Base-by-base conservation (phyloP, 2,329 filamentous ascomycete genomes). In the Penicillium fuscoglaucum region DNA sequence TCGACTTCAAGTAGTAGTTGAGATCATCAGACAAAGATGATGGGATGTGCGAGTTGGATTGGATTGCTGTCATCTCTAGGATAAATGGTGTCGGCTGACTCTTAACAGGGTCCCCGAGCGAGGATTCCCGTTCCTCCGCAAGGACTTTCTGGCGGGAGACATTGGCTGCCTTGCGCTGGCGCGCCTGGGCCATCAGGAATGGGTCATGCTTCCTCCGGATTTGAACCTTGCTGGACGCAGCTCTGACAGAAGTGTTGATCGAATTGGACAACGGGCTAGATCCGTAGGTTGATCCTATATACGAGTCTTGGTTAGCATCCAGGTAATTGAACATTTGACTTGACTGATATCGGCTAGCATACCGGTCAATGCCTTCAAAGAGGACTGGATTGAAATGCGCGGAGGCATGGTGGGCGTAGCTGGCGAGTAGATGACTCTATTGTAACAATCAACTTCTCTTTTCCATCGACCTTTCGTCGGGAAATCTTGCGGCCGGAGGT, bases 161-260 rank as follows among this genome's bases (percentile, higher is more conserved):
- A 72, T 96, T 96, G 65, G 89, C 90, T 12, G 89, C 86, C 76
- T 93, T 96, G 61, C 91, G 88, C 72, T 92, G 90, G 69, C 89
- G 85, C 33, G 90, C 87, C 76, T 96, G 91, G 3, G 89, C 89
- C 76, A 89, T 85, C 59, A 88, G 83, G 72, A 96, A 97, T 0
- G 92, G 92, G 68, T 98, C 91, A 71, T 89, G 87, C 59, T 84
- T 84, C 62, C 84, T 82, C 60, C 84, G 83, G 72, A 87, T 87
- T 77, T 84, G 84, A 65, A 90, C 84, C 65, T 85, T 82, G 52
- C 78, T 78, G 40, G 86, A 85, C 24, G 87, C 85, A 50, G 89
- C 88, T 61, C 85, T 84, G 65, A 90, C 86, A 66, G 83, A 81
- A 53, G 68, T 69, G 47, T 73, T 73, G 54, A 70, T 74, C 41